These are phyloP conservation scores for Aspergillus amoenus DNA, from an alignment of 2,329 filamentous ascomycete species.

Conservation along the genomic window DNA sequence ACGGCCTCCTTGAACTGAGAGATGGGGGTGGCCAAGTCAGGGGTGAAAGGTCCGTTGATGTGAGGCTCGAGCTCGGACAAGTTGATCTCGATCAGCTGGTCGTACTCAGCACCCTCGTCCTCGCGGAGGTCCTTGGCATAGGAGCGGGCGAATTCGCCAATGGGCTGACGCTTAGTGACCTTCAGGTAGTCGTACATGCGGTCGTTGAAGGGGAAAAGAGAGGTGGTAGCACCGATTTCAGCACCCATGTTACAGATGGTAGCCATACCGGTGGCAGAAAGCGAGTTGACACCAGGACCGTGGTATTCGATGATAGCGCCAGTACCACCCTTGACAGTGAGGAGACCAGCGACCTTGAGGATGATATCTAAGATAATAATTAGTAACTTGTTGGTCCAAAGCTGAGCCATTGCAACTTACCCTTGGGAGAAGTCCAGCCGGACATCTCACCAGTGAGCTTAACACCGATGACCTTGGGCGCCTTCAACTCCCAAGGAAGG, in stretches of 20 bases:
- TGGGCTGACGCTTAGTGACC: conserved; percentile 85
- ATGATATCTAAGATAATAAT: conserved; percentile 71
- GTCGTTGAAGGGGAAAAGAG: conserved; percentile 96
- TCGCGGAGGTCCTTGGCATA: conserved; percentile 84
- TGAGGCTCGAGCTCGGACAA: conserved; percentile 92
- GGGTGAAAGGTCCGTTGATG: conserved; percentile 98
- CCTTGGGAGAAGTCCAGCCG: conserved; percentile 93
- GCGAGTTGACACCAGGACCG: conserved; percentile 69
- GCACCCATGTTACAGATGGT: conserved; percentile 73
- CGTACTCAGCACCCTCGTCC: conserved; percentile 91
- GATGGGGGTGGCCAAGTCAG: conserved; percentile 94
- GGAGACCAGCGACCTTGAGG: conserved; percentile 91
- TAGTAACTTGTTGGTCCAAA: neutral
- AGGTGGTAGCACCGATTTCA: conserved; percentile 74
- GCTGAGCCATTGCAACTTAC: conserved; percentile 48
- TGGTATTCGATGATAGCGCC: conserved; percentile 67
- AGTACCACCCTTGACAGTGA: conserved; percentile 97
- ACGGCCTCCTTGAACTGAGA: conserved; percentile 96
- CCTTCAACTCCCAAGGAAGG: conserved; percentile 97
- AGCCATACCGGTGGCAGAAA: conserved; percentile 83
- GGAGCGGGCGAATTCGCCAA: conserved; percentile 82
- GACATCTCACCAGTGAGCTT: conserved; percentile 85
- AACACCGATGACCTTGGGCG: conserved; percentile 94
- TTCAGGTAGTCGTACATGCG: conserved; percentile 94
- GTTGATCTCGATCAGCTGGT: conserved; percentile 95